phyloP scores from a whole-genome alignment of 2,329 filamentous ascomycete genomes.

The Setomelanomma holmii region DNA sequence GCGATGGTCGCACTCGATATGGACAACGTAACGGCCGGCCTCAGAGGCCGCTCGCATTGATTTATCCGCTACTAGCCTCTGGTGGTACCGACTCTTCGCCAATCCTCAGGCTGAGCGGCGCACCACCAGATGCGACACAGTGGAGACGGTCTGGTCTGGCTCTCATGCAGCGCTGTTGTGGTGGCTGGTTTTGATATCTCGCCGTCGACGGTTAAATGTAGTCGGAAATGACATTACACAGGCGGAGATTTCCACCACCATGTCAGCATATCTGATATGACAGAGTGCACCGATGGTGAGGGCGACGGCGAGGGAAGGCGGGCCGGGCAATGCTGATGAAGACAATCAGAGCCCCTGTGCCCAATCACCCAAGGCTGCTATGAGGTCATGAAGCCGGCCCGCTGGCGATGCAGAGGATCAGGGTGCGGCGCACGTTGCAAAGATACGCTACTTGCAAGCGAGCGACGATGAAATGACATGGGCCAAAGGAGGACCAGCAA shows the following conservation, averaged over 20 bases:
- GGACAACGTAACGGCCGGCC: constrained; percentile 23
- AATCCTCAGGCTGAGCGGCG: constrained; percentile 30
- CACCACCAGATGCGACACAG: constrained; percentile 11
- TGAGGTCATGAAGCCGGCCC: constrained; percentile 7
- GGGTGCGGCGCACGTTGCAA: constrained; percentile 1
- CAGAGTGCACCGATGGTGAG: constrained; percentile 13
- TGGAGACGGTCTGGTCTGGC: constrained; percentile 6
- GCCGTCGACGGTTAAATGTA: constrained; percentile 41
- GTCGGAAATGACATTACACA: constrained; percentile 31
- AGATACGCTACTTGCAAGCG: not conserved
- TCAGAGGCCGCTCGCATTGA: constrained; percentile 25
- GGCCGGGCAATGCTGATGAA: constrained; percentile 17
- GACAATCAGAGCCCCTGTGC: constrained; percentile 6
- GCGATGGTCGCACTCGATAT: constrained; percentile 27
- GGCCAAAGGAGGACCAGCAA: constrained; percentile 8
- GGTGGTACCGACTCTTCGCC: constrained; percentile 20
- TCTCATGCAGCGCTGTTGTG: constrained; percentile 15
- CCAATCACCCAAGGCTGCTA: constrained; percentile 14
- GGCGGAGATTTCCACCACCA: constrained; percentile 29
- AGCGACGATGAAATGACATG: constrained; percentile 5
- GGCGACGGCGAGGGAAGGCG: constrained; percentile 16
- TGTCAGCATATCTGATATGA: constrained; percentile 27
- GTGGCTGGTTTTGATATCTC: constrained; percentile 28
- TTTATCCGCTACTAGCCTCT: constrained; percentile 28
- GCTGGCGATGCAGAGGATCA: not conserved